Evolutionary conservation across 2,329 filamentous ascomycete genomes (phyloP).

Genomic region (Fusarium udum): DNA sequence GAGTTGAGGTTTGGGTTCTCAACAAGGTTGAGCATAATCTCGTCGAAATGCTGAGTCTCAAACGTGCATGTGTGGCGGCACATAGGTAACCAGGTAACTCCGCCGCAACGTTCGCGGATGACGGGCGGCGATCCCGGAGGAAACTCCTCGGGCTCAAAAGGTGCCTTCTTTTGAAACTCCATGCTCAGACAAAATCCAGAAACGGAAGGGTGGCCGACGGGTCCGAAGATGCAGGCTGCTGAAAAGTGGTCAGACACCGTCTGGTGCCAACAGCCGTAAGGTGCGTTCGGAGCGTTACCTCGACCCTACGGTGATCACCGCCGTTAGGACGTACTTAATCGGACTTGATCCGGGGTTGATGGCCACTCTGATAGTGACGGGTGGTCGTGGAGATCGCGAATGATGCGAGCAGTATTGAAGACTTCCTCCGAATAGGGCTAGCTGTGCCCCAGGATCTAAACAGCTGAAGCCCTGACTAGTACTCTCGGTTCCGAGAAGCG

Average conservation of each 20-base stretch:
- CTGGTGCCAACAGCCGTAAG: neutral
- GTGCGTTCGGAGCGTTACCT: neutral
- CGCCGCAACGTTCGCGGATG: slow-evolving; percentile 40
- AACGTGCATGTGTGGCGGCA: slow-evolving; percentile 70
- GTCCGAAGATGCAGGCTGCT: slow-evolving; percentile 4
- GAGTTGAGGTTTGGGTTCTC: slow-evolving; percentile 84
- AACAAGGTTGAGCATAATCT: slow-evolving; percentile 78
- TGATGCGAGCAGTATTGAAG: neutral
- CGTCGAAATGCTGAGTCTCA: slow-evolving; percentile 67
- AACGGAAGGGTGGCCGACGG: neutral
- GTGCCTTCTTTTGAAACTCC: slow-evolving; percentile 34
- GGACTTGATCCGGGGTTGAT: neutral
- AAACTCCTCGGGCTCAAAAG: slow-evolving; percentile 45
- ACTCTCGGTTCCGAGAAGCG: slow-evolving; percentile 7
- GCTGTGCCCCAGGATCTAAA: neutral
- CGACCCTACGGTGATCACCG: neutral
- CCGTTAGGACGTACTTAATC: neutral
- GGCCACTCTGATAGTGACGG: neutral
- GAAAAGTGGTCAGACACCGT: slow-evolving; percentile 12
- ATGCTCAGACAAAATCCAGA: slow-evolving; percentile 17
- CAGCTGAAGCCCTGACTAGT: slow-evolving; percentile 10
- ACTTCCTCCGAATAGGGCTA: slow-evolving; percentile 2
- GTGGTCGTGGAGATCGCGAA: neutral
- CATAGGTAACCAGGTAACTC: slow-evolving; percentile 61
- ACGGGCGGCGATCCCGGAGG: slow-evolving; percentile 39